Conservation (phyloP, 2,329 filamentous ascomycete species). For the Colletotrichum truncatum region DNA sequence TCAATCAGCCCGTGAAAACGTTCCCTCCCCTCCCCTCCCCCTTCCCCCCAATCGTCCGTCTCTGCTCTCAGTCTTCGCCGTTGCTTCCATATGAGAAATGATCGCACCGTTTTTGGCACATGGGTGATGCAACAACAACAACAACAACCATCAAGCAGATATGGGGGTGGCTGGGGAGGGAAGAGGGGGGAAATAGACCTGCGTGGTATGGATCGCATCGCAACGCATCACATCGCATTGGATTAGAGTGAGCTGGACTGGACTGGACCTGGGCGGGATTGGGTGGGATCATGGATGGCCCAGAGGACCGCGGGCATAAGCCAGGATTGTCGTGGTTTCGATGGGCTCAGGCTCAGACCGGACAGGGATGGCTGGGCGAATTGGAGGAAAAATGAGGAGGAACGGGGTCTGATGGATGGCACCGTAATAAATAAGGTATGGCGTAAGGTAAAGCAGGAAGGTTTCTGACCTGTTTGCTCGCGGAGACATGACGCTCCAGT, state of each 20-base stretch:
- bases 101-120: neutral
- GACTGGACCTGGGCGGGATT: too few relatives aligned
- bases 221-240: constrained; percentile 7
- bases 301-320: neutral
- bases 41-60: too few relatives aligned
- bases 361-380: constrained; percentile 41
- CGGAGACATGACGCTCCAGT: neutral
- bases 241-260: neutral
- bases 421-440: neutral
- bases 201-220: neutral
- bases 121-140: neutral
- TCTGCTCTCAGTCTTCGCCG: too few relatives aligned
- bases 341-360: constrained; percentile 24
- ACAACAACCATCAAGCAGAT: neutral
- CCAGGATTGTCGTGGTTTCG: constrained; percentile 27
- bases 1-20: too few relatives aligned
- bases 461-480: constrained; percentile 1
- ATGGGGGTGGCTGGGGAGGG: neutral
- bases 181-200: neutral
- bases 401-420: neutral
- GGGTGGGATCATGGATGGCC: neutral
- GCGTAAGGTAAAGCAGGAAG: constrained; percentile 1
- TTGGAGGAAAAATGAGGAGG: constrained; percentile 16
- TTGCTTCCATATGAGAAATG: too few relatives aligned
- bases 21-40: too few relatives aligned